These are phyloP conservation scores for Pyrenophora teres DNA, from an alignment of 2,329 filamentous ascomycete species.

Conservation along the genomic window DNA sequence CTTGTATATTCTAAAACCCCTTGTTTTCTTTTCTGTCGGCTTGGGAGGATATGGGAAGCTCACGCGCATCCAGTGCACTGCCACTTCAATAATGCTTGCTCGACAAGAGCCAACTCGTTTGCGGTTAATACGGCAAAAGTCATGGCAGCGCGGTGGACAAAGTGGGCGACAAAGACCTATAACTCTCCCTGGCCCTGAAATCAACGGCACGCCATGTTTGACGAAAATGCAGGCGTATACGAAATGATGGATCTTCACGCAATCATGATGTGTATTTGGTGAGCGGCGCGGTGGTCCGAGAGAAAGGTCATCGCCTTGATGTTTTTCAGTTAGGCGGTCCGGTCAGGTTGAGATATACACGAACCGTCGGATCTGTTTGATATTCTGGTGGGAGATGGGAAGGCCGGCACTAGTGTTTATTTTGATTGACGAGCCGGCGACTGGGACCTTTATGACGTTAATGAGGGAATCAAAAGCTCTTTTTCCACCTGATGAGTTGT, in stretches of 20 bases:
- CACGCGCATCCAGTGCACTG: conserved; percentile 24
- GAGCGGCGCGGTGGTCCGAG: conserved; percentile 21
- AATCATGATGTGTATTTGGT: conserved; percentile 35
- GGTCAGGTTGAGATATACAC: conserved; percentile 19
- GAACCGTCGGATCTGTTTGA: conserved; percentile 13
- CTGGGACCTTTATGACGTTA: conserved; percentile 38
- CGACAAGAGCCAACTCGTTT: conserved; percentile 11
- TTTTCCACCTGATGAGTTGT: conserved; percentile 16
- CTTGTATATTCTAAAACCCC: conserved; percentile 43
- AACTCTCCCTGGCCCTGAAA: conserved; percentile 11
- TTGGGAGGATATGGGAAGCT: conserved; percentile 19
- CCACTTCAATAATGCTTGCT: conserved; percentile 20
- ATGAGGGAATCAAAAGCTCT: conserved; percentile 49
- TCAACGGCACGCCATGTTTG: conserved; percentile 25
- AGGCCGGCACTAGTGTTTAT: conserved; percentile 33
- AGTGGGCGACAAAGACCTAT: conserved; percentile 16
- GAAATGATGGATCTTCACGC: conserved; percentile 30
- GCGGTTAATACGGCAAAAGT: conserved; percentile 16
- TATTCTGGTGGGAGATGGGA: conserved; percentile 14
- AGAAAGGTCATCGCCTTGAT: conserved; percentile 27
- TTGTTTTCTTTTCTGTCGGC: conserved; percentile 33
- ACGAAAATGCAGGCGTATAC: conserved; percentile 37
- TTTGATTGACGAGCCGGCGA: conserved; percentile 29
- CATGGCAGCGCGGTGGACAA: conserved; percentile 26
- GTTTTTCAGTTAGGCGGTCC: conserved; percentile 28